Evolutionary conservation across 139 green algal genomes (phyloP).

Genomic region (Tetradesmus obliquus): DNA sequence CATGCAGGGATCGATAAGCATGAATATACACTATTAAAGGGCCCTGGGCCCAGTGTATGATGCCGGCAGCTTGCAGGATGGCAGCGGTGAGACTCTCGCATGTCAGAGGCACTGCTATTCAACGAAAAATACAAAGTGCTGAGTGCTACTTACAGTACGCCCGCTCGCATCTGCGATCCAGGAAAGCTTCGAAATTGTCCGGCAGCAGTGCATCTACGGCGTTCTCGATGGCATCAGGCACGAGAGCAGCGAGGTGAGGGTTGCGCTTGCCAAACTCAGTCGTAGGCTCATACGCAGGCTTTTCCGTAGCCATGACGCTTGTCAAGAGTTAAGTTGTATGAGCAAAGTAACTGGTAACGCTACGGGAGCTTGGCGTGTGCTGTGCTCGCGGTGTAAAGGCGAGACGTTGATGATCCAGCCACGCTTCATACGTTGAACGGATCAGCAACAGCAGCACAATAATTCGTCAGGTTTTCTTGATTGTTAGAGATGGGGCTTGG

Average conservation of each 20-base stretch:
- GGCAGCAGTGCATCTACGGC: constrained; percentile 23
- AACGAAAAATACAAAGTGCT: background rate
- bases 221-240: constrained; percentile 42
- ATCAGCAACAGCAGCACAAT: background rate
- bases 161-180: background rate
- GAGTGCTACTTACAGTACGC: background rate
- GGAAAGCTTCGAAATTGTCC: background rate
- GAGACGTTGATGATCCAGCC: background rate
- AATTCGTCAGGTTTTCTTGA: background rate
- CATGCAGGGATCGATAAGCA: background rate
- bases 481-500: background rate
- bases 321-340: too few species aligned
- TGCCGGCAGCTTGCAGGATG: background rate
- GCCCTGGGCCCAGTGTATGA: background rate
- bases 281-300: background rate
- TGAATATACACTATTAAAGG: background rate
- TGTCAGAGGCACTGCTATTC: too few species aligned
- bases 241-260: constrained; percentile 4
- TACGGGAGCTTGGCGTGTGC: background rate
- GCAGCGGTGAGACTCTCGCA: background rate
- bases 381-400: background rate
- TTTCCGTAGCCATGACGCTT: background rate
- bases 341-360: too few species aligned
- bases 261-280: constrained; percentile 39
- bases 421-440: background rate